A percentile compares a stretch with the other conserved stretches of the same genome.
Evolutionary conservation across 2,329 filamentous ascomycete genomes (phyloP).

Genomic region (Fusarium piperis): DNA sequence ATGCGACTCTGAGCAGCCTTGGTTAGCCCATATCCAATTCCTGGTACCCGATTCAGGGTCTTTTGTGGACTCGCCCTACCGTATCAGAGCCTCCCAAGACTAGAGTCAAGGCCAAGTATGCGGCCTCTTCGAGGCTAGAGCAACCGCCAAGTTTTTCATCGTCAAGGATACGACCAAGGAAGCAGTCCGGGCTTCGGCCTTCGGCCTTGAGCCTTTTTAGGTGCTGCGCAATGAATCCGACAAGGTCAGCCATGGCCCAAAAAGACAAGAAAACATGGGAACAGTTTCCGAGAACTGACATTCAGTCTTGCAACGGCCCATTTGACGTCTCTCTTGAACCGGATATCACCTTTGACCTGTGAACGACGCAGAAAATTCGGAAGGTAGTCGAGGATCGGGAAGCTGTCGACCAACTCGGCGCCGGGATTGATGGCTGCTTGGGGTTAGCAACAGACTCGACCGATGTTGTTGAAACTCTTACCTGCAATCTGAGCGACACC

Average conservation of each 20-base stretch:
- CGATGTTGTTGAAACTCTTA: too few species aligned
- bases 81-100: constrained; percentile 3
- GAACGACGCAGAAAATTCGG: not conserved
- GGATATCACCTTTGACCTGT: not conserved
- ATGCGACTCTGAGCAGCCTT: not conserved
- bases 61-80: not conserved
- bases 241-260: too few species aligned
- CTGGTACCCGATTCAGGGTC: too few species aligned
- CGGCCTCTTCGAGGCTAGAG: not conserved
- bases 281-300: too few species aligned
- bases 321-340: not conserved
- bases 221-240: too few species aligned
- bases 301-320: not conserved
- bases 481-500: not conserved
- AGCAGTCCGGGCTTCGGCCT: too few species aligned
- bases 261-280: too few species aligned
- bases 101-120: constrained; percentile 1
- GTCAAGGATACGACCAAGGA: not conserved
- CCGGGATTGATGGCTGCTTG: not conserved
- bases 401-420: constrained; percentile 3
- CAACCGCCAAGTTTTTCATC: not conserved
- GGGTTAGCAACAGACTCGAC: too few species aligned
- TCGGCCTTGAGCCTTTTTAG: too few species aligned
- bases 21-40: too few species aligned
- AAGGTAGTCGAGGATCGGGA: constrained; percentile 1